phyloP scores from a whole-genome alignment of 257 asterid species.

The Rehmannia glutinosa region DNA sequence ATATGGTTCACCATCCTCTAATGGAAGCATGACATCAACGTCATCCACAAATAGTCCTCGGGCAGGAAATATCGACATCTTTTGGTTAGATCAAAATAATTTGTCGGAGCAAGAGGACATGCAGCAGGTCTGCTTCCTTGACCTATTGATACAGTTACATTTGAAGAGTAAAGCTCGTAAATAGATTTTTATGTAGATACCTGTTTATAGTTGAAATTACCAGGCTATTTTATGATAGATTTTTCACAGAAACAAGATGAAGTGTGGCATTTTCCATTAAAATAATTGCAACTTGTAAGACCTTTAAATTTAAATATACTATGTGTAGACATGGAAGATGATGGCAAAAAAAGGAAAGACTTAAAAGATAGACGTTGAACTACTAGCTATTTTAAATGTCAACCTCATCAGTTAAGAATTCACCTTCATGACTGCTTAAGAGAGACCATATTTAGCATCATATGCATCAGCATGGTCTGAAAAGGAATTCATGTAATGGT shows the following conservation, averaged over 20 bases:
- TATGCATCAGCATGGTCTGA: neutral
- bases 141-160: constrained; percentile 7
- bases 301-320: neutral
- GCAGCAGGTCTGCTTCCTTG: constrained; percentile 61
- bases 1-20: constrained; percentile 84
- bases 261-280: constrained; percentile 1
- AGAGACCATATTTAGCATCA: neutral
- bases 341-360: neutral
- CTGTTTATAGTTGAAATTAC: constrained; percentile 7
- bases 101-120: constrained; percentile 68
- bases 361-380: neutral
- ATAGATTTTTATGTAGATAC: neutral
- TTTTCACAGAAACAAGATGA: neutral
- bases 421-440: constrained; percentile 1
- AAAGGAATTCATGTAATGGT: neutral
- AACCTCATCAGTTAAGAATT: neutral
- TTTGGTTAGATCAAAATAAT: constrained; percentile 69
- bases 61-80: constrained; percentile 66
- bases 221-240: neutral
- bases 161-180: neutral
- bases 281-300: neutral
- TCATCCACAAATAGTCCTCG: constrained; percentile 90
- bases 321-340: constrained; percentile 3
- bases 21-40: constrained; percentile 80
- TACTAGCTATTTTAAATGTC: neutral